Conservation (phyloP, 78 protist species). For the Pigoraptor vietnamica region DNA sequence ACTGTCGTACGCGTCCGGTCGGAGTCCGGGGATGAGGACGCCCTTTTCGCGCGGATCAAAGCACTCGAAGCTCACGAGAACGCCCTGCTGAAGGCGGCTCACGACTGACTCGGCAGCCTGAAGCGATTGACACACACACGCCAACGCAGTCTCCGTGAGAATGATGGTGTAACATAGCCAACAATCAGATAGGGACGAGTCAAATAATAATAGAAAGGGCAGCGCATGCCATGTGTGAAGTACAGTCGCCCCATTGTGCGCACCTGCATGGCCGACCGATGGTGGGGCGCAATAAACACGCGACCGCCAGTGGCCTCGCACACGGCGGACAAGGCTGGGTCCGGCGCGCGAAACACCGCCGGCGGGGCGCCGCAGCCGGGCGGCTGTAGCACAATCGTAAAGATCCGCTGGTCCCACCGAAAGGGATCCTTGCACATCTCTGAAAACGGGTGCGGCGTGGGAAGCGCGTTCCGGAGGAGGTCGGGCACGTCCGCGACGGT, state of each 20-base stretch:
- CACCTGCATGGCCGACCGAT: neutral
- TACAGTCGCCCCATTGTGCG: too few relatives aligned
- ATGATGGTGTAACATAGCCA: too few relatives aligned
- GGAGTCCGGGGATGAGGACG: neutral
- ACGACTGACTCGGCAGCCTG: neutral
- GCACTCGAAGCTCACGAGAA: neutral
- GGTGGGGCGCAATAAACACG: neutral
- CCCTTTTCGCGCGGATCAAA: neutral
- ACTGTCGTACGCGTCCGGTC: neutral
- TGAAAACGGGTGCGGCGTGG: neutral
- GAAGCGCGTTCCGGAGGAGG: neutral
- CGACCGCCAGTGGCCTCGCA: neutral
- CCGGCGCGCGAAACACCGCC: neutral
- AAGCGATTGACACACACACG: neutral
- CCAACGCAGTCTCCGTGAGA: neutral
- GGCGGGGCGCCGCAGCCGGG: neutral
- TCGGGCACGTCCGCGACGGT: neutral
- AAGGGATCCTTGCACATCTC: neutral
- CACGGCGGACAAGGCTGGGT: neutral
- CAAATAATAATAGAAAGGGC: too few relatives aligned
- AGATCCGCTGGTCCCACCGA: neutral
- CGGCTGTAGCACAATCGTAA: neutral
- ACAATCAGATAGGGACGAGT: neutral
- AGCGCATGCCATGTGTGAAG: too few relatives aligned
- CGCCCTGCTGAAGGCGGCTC: neutral